Evolutionary conservation across 2,329 filamentous ascomycete genomes (phyloP), one percentile per base, ranked within the genome.

Genomic region (Tolypocladium cylindrosporum): DNA sequence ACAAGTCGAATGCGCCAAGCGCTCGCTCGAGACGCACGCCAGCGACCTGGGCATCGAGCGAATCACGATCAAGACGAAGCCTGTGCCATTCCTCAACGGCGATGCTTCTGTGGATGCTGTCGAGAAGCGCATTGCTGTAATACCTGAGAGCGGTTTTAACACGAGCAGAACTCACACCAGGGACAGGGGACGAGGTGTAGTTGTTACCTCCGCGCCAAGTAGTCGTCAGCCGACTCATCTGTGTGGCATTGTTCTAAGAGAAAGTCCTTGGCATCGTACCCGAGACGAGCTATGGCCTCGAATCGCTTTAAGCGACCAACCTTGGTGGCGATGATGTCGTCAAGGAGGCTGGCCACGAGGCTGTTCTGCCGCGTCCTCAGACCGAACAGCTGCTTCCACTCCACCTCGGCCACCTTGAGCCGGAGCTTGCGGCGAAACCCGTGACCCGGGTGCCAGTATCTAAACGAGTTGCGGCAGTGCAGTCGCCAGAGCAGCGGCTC

Each of bases 241-340:
- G 80, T 78, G 13, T 76, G 76, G 60, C 81, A 83, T 68, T 96
- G 86, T 57, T 80, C 77, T 60, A 91, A 67, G 54, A 97, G 79
- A 57, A 86, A 86, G 70, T 97, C 92, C 70, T 97, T 97, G 52
- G 88, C 89, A 75, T 97, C 91, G 67, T 92, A 93, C 0, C 91
- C 91, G 66, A 86, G 79, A 36, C 78, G 75, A 56, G 89, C 85
- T 61, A 97, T 88, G 55, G 80, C 74, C 64, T 88, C 83, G 61
- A 91, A 86, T 66, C 86, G 86, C 57, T 80, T 78, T 58, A 91
- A 80, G 24, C 91, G 86, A 57, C 83, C 79, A 41, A 85, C 80
- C 69, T 91, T 89, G 39, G 82, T 85, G n/a, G 76, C 71, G 57
- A 97, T 76, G 59, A 96, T 85, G 37, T 76, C 79, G 61, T 92